These are phyloP conservation scores for Fraxinus latifolia DNA, from an alignment of 305 asterid genomes.

Conservation along the genomic window DNA sequence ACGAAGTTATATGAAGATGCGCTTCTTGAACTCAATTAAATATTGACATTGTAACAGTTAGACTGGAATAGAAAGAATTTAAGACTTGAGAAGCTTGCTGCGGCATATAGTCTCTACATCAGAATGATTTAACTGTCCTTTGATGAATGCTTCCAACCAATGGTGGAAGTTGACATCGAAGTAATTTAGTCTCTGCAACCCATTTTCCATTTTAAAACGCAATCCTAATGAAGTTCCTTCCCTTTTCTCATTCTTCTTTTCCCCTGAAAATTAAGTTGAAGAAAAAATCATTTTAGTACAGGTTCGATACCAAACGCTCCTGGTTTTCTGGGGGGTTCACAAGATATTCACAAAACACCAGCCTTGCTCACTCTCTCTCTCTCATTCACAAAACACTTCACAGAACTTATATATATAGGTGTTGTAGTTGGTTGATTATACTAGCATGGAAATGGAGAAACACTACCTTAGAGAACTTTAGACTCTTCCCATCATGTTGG, in stretches of 20 bases:
- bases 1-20: neutral
- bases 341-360: neutral
- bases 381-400: neutral
- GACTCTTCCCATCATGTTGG: neutral
- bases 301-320: neutral
- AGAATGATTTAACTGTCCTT: neutral
- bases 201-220: neutral
- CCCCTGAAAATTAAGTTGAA: neutral
- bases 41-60: slow-evolving; percentile 3
- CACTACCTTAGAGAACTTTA: neutral
- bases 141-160: neutral
- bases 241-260: neutral
- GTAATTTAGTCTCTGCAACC: neutral
- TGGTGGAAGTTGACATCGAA: neutral
- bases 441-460: neutral
- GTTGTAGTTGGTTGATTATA: neutral
- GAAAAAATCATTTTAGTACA: neutral
- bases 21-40: neutral
- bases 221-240: neutral
- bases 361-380: neutral
- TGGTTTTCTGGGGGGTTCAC: neutral
- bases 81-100: slow-evolving; percentile 14
- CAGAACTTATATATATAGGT: neutral
- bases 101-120: neutral
- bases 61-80: neutral